These are phyloP conservation scores for Periglandula ipomoeae DNA, from an alignment of 2,329 filamentous ascomycete species.

Conservation along the genomic window DNA sequence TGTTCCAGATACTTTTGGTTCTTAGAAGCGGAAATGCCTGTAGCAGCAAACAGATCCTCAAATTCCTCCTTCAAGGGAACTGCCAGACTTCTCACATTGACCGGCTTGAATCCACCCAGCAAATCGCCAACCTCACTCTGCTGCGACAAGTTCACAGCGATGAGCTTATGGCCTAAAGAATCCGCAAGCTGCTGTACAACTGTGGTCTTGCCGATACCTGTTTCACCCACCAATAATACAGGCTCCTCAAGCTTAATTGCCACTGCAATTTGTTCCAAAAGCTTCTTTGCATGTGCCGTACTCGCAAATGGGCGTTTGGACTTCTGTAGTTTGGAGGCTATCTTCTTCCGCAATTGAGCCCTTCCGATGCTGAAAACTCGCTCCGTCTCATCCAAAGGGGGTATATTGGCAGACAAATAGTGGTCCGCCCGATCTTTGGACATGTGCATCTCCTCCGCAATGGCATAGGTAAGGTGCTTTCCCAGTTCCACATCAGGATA, in stretches of 20 bases:
- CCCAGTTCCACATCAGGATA: constrained; percentile 58
- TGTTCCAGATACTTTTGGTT: constrained; percentile 81
- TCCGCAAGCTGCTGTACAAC: constrained; percentile 88
- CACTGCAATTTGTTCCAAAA: constrained; percentile 82
- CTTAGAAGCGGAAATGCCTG: constrained; percentile 74
- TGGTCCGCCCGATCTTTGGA: constrained; percentile 74
- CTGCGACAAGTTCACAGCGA: constrained; percentile 92
- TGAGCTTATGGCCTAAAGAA: constrained; percentile 74
- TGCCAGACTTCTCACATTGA: constrained; percentile 80
- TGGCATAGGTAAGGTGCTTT: constrained; percentile 51
- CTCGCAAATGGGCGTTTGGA: constrained; percentile 70
- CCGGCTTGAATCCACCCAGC: constrained; percentile 90
- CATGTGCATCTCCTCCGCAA: constrained; percentile 82
- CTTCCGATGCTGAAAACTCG: constrained; percentile 55
- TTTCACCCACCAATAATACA: constrained; percentile 92
- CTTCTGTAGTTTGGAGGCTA: constrained; percentile 38
- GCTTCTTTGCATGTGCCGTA: constrained; percentile 71
- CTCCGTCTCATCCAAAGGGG: constrained; percentile 55
- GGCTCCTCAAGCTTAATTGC: constrained; percentile 81
- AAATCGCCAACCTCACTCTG: constrained; percentile 97
- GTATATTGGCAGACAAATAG: constrained; percentile 64
- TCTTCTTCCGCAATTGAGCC: constrained; percentile 51
- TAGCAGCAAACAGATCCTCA: constrained; percentile 76
- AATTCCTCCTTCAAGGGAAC: constrained; percentile 91
- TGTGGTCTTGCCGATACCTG: constrained; percentile 96